phyloP scores from a whole-genome alignment of 1,284 basidiomycete species.

The Ganoderma lucidum region DNA sequence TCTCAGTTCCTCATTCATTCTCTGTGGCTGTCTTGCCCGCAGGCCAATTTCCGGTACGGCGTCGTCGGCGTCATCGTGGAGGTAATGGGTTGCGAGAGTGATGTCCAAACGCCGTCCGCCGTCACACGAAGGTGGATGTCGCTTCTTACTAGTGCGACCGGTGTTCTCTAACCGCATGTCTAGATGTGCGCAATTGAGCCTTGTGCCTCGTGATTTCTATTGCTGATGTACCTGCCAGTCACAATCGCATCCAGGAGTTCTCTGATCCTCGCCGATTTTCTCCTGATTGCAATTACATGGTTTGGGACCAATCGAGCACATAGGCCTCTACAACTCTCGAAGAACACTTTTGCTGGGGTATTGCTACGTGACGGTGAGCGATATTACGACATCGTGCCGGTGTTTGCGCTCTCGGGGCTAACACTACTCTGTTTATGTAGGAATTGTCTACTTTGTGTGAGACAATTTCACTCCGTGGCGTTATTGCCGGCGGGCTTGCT shows the following conservation, averaged over 20 bases:
- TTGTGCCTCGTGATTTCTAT: background rate
- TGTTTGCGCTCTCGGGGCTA: background rate
- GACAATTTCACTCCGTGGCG: background rate
- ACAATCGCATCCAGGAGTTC: background rate
- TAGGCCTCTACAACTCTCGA: background rate
- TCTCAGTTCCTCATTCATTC: background rate
- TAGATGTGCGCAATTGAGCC: background rate
- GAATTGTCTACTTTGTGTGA: background rate
- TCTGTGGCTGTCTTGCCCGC: background rate
- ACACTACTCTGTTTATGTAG: background rate
- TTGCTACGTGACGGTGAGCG: background rate
- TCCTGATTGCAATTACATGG: background rate
- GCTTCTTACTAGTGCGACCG: background rate
- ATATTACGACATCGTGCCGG: background rate
- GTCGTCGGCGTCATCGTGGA: background rate
- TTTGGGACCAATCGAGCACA: background rate
- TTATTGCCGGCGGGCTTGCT: background rate
- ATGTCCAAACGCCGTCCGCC: background rate
- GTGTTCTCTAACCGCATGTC: background rate
- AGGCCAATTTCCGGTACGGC: background rate
- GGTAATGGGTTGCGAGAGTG: background rate
- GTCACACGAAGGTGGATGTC: background rate
- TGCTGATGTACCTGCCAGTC: background rate
- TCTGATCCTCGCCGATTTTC: background rate
- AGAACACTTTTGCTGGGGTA: background rate